Evolutionary conservation across 2,329 filamentous ascomycete genomes (phyloP), one percentile per base, ranked within the genome.

Genomic region (Colletotrichum sp.): DNA sequence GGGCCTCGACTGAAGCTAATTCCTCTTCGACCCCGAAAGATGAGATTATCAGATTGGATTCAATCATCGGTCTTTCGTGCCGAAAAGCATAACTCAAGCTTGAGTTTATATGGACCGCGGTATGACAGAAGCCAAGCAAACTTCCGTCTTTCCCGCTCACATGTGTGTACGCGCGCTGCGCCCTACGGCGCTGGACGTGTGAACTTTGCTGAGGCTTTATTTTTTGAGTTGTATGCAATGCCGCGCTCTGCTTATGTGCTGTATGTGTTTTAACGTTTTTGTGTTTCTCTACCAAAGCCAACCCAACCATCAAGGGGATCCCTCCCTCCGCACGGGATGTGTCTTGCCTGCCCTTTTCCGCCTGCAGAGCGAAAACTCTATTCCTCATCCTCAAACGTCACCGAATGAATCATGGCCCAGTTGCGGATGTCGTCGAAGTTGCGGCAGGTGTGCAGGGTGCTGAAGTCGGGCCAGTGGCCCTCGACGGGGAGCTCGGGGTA

Each of bases 401-500:
- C 89, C 0, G 87, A 88, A 76, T 91, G 85, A 56, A 90, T 86
- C 62, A 88, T 82, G 0, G 88, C 89, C 89, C 89, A 91, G 32
- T 88, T 81, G 48, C 85, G 83, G 73, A 91, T 85, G 28, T 81
- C 85, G 71, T 90, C 86, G 73, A 90, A 91, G 78, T 91, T 89
- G 38, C 89, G 83, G 80, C 89, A 91, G 9, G 87, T 88, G 77
- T 91, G 89, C 38, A 86, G 83, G 5, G 89, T 89, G 80, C 87
- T 88, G 62, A 90, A 89, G 79, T 91, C 87, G 4, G 89, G 89
- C 89, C 89, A 91, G 75, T 89, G 87, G 60, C 88, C 85, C 73
- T 86, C 84, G 36, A 82, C 85, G 66, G 83, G 85, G 70, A 84
- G 81, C 66, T 88, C 87, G 0, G 88, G 87, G 69, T 84, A 88